Conservation (phyloP, 192 early-diverging fungal species). For the Coemansia sp. region DNA sequence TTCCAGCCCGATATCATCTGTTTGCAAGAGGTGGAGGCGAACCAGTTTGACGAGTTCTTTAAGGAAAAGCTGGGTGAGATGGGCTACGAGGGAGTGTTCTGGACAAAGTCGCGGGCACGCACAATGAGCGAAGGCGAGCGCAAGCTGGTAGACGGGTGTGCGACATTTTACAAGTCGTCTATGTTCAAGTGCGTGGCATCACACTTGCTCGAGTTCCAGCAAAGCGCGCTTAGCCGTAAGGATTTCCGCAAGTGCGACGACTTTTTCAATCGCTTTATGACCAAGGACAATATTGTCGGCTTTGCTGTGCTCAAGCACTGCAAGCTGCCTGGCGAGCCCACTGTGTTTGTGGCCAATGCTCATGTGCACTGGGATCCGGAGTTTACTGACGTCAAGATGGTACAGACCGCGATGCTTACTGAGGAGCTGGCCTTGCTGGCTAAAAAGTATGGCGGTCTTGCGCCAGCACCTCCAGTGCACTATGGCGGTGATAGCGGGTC, state of each 20-base stretch:
- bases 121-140: constrained; percentile 94
- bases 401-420: constrained; percentile 92
- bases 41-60: constrained; percentile 90
- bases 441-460: constrained; percentile 42
- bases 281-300: constrained; percentile 94
- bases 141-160: constrained; percentile 91
- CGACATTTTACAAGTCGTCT: constrained; percentile 85
- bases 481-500: constrained; percentile 29
- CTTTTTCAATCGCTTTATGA: constrained; percentile 96
- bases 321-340: constrained; percentile 63
- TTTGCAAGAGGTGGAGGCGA: constrained; percentile 91
- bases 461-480: constrained; percentile 12
- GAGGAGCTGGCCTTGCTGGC: constrained; percentile 81
- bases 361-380: constrained; percentile 95
- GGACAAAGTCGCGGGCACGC: constrained; percentile 91
- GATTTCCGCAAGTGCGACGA: constrained; percentile 93
- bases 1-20: constrained; percentile 93
- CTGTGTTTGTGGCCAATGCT: constrained; percentile 82
- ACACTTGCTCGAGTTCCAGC: constrained; percentile 93
- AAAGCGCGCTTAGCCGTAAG: constrained; percentile 81
- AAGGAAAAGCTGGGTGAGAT: constrained; percentile 64
- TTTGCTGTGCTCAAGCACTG: constrained; percentile 84
- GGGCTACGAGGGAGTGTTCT: constrained; percentile 92
- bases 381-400: constrained; percentile 93
- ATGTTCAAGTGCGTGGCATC: constrained; percentile 87